phyloP scores from a whole-genome alignment of 768 basidiomycete genomes.

The Podaxis sp. region DNA sequence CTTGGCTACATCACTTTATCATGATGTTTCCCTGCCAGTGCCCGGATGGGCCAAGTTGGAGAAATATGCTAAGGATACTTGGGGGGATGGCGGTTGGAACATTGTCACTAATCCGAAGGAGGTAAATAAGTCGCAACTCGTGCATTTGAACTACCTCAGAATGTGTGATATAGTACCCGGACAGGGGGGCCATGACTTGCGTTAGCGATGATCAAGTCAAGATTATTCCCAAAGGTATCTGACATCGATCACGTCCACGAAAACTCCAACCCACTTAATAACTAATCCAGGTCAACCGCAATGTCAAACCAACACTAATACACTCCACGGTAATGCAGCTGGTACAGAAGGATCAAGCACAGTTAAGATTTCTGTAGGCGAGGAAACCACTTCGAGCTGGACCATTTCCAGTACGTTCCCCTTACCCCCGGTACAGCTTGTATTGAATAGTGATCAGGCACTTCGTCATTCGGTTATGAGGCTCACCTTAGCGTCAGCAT shows the following conservation, averaged over 20 bases:
- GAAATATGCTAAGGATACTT: conserved; percentile 17
- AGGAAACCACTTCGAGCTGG: not conserved
- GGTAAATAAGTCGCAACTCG: conserved; percentile 3
- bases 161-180: not conserved
- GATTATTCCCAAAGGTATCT: not conserved
- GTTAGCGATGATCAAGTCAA: not conserved
- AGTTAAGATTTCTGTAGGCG: not conserved
- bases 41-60: conserved; percentile 15
- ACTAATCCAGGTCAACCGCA: not conserved
- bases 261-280: not conserved
- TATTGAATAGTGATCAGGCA: not conserved
- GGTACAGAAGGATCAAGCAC: not conserved
- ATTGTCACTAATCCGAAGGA: conserved; percentile 15
- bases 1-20: not conserved
- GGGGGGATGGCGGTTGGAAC: conserved; percentile 14
- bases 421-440: not conserved
- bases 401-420: conserved; percentile 5
- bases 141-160: not conserved
- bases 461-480: not conserved
- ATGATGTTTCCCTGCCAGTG: not conserved
- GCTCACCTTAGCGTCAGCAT: not conserved
- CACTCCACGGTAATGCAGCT: not conserved
- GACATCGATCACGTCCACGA: not conserved
- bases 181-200: not conserved
- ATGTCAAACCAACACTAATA: not conserved